A percentile compares a stretch with the other conserved stretches of the same genome.
phyloP scores from a whole-genome alignment of 306 rosid species.

The Glycyrrhiza uralensis region DNA sequence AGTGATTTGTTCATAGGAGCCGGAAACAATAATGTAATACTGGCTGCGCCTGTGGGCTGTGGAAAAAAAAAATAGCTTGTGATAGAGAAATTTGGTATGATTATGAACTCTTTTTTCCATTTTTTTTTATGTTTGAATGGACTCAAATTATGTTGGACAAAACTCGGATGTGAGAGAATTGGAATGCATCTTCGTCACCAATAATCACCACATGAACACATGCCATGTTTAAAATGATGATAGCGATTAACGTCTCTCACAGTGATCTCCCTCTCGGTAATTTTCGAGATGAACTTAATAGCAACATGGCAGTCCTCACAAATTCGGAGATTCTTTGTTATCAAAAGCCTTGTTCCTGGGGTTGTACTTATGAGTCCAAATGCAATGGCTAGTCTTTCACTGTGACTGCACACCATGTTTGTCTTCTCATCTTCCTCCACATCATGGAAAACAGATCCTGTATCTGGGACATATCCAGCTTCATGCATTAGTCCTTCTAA shows the following conservation, averaged over 20 bases:
- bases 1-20: no score
- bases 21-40: no score
- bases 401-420: slow-evolving; percentile 62
- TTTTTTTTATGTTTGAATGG: neutral
- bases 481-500: slow-evolving; percentile 63
- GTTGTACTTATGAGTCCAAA: slow-evolving; percentile 72
- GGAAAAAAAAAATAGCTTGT: no score
- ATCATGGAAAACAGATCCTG: slow-evolving; percentile 72
- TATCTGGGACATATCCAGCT: slow-evolving; percentile 69
- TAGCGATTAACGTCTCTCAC: slow-evolving; percentile 77
- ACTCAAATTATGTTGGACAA: neutral
- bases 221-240: slow-evolving; percentile 64
- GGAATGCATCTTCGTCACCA: slow-evolving; percentile 40
- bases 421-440: slow-evolving; percentile 80
- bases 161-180: neutral
- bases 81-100: neutral
- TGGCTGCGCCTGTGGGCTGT: no score
- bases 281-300: slow-evolving; percentile 63
- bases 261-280: slow-evolving; percentile 61
- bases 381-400: slow-evolving; percentile 81
- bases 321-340: slow-evolving; percentile 65
- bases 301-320: slow-evolving; percentile 85
- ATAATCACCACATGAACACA: slow-evolving; percentile 62
- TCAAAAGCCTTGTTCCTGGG: slow-evolving; percentile 60
- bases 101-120: neutral